These are phyloP conservation scores for Kazachstania psychrophila DNA, from an alignment of 805 yeast species.

Conservation along the genomic window DNA sequence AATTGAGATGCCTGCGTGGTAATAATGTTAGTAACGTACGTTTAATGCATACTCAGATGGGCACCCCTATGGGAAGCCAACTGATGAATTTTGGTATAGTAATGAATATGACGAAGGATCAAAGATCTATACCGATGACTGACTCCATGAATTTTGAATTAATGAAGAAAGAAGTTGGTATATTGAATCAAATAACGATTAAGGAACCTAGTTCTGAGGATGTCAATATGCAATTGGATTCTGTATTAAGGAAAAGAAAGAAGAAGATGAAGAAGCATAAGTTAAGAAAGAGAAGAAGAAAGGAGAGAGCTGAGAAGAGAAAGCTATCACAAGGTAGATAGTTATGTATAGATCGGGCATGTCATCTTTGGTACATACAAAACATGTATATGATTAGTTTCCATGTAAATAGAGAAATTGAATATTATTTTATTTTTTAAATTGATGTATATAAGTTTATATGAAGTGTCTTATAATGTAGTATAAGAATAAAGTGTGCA, in stretches of 20 bases:
- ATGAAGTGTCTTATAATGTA: slow-evolving; percentile 2
- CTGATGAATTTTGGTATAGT: too few relatives aligned
- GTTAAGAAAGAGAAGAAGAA: slow-evolving; percentile 93
- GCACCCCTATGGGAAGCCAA: too few relatives aligned
- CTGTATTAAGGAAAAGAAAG: slow-evolving; percentile 76
- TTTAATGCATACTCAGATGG: too few relatives aligned
- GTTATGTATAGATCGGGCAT: not conserved
- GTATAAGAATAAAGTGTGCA: not conserved
- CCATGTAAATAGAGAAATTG: slow-evolving; percentile 1
- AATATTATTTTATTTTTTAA: not conserved
- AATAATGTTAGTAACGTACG: too few relatives aligned
- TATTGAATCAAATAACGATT: not conserved
- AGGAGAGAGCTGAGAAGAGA: slow-evolving; percentile 72
- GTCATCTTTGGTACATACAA: not conserved
- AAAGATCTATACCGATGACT: too few relatives aligned
- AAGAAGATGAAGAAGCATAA: slow-evolving; percentile 97
- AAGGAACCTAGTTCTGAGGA: too few relatives aligned
- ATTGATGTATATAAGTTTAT: not conserved
- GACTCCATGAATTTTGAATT: too few relatives aligned
- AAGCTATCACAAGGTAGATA: slow-evolving; percentile 43
- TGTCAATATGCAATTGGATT: slow-evolving; percentile 39
- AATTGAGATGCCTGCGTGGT: too few relatives aligned
- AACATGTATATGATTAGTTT: not conserved
- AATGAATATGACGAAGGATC: too few relatives aligned
- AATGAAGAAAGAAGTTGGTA: too few relatives aligned